Conservation (phyloP, 345 rosid species). For the Heritiera fomes region DNA sequence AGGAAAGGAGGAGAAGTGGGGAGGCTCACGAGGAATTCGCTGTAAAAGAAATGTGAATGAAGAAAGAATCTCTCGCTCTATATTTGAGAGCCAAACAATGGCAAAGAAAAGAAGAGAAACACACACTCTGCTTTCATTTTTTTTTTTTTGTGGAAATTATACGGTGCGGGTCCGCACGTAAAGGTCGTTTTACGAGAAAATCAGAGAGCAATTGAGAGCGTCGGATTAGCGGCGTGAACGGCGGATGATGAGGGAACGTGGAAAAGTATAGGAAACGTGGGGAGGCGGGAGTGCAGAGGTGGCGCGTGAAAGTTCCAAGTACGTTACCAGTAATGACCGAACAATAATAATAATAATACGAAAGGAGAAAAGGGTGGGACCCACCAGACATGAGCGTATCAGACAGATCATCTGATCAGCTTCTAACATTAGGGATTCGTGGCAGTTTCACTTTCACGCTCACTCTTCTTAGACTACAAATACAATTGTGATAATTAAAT, state of each 20-base stretch:
- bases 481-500: too few relatives aligned
- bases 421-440: neutral
- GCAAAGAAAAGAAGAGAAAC: neutral
- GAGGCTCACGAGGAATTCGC: slow-evolving; percentile 61
- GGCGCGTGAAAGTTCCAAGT: slow-evolving; percentile 17
- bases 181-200: neutral
- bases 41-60: slow-evolving; percentile 41
- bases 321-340: slow-evolving; percentile 17
- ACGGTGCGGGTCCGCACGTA: neutral
- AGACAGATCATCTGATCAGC: slow-evolving; percentile 17
- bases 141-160: neutral
- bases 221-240: neutral
- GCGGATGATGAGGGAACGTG: neutral
- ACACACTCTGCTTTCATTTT: neutral
- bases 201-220: neutral
- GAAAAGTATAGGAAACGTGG: neutral
- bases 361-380: neutral
- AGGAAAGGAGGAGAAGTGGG: neutral
- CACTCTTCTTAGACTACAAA: too few relatives aligned
- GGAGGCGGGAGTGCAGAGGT: neutral
- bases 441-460: neutral
- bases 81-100: slow-evolving; percentile 3
- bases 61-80: slow-evolving; percentile 34
- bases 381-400: slow-evolving; percentile 4
- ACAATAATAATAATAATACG: neutral